Evolutionary conservation across 2,329 filamentous ascomycete genomes (phyloP).

Genomic region (Blumeria hordei): DNA sequence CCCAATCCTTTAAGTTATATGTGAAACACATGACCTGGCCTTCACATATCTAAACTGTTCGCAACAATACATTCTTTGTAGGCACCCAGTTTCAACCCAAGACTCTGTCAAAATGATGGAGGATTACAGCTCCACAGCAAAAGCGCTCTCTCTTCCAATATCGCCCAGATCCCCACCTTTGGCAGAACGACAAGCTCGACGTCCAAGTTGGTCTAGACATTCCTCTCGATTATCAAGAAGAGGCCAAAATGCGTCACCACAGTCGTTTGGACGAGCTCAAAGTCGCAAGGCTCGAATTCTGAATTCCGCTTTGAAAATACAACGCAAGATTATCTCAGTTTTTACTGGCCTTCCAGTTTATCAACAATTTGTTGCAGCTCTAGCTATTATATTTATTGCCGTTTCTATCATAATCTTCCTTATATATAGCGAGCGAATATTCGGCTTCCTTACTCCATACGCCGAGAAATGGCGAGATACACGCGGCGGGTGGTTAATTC

Average conservation of each 20-base stretch:
- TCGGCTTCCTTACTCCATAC: conserved; percentile 46
- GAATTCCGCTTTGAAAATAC: conserved; percentile 27
- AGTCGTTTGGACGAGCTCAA: conserved; percentile 4
- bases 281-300: conserved; percentile 18
- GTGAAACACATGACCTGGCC: too few relatives aligned
- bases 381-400: conserved; percentile 23
- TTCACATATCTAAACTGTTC: too few relatives aligned
- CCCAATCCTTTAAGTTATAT: too few relatives aligned
- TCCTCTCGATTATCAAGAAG: conserved; percentile 15
- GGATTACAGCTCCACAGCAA: conserved; percentile 26
- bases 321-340: conserved; percentile 21
- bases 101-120: conserved; percentile 20
- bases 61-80: too few relatives aligned
- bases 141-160: conserved; percentile 21
- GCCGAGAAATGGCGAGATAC: conserved; percentile 57
- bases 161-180: conserved; percentile 22
- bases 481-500: conserved; percentile 41
- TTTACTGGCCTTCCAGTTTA: conserved; percentile 31
- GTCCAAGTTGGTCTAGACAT: conserved; percentile 25
- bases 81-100: background rate
- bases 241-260: conserved; percentile 6
- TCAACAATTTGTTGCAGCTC: conserved; percentile 34
- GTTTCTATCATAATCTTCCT: conserved; percentile 43
- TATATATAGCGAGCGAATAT: conserved; percentile 58
- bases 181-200: conserved; percentile 15